Percentiles rank a stretch among this genome's conserved stretches.
Evolutionary conservation across 495 filamentous ascomycete genomes (phyloP).

Genomic region (Penicillium longicatenatum): DNA sequence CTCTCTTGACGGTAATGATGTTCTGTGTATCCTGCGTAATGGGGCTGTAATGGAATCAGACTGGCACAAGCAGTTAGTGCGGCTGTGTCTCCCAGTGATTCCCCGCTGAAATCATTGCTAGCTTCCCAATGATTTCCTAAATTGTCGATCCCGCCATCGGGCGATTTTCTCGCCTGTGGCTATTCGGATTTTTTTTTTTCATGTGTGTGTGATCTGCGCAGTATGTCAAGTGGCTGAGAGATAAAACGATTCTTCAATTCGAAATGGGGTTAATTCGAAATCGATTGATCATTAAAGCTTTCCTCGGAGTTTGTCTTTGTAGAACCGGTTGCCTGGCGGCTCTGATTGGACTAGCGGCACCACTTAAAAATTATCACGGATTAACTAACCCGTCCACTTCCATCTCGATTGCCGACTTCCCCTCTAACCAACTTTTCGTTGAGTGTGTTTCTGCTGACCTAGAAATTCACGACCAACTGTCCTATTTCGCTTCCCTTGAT

Average conservation of each 20-base stretch:
- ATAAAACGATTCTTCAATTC: no score
- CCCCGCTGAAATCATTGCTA: neutral
- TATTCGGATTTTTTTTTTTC: neutral
- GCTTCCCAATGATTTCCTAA: neutral
- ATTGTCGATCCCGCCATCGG: neutral
- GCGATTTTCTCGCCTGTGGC: neutral
- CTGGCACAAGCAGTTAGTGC: neutral
- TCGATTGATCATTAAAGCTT: neutral
- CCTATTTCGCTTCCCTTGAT: constrained; percentile 13
- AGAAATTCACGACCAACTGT: constrained; percentile 16
- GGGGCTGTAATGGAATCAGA: neutral
- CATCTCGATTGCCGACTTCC: constrained; percentile 38
- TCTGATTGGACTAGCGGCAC: constrained; percentile 51
- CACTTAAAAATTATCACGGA: constrained; percentile 54
- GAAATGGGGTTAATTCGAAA: no score
- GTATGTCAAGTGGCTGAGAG: neutral
- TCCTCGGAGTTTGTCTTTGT: neutral
- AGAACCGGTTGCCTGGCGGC: constrained; percentile 8
- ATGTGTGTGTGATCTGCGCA: neutral
- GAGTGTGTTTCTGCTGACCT: constrained; percentile 28
- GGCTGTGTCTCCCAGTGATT: neutral
- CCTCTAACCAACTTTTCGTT: constrained; percentile 39
- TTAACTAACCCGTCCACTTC: constrained; percentile 41
- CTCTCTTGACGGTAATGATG: neutral
- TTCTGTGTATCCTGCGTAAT: neutral